phyloP scores from a whole-genome alignment of 768 basidiomycete genomes.

The Tricholoma matsutake region DNA sequence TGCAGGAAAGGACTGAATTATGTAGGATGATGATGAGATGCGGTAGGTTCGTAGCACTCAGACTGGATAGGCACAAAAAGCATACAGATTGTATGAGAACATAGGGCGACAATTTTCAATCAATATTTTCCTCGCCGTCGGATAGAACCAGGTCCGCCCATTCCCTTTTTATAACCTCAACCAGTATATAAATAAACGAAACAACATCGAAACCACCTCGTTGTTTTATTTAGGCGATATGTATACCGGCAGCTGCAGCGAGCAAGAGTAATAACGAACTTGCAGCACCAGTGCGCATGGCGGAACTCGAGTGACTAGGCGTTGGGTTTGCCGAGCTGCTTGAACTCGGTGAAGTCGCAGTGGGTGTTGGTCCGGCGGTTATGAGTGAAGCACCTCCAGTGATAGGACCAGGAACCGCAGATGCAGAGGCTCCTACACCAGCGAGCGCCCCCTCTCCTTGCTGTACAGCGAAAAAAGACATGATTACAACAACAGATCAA shows the following conservation, averaged over 20 bases:
- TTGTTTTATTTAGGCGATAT: background rate
- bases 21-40: too few species aligned
- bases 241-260: background rate
- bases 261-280: background rate
- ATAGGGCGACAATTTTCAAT: too few species aligned
- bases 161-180: too few species aligned
- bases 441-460: conserved; percentile 40
- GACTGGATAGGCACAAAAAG: too few species aligned
- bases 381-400: conserved; percentile 28
- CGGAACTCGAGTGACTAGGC: background rate
- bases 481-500: background rate
- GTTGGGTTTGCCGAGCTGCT: background rate
- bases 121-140: too few species aligned
- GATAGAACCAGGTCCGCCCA: too few species aligned
- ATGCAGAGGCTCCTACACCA: conserved; percentile 48
- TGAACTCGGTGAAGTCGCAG: conserved; percentile 5
- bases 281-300: background rate
- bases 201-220: too few species aligned
- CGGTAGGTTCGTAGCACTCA: too few species aligned
- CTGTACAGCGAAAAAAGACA: conserved; percentile 17
- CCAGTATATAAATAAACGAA: too few species aligned
- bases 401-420: conserved; percentile 39
- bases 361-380: conserved; percentile 21
- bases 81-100: too few species aligned
- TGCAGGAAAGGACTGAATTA: too few species aligned